Base-by-base conservation (phyloP, 108 stramenopile genomes). In the Nitzschia putrida region DNA sequence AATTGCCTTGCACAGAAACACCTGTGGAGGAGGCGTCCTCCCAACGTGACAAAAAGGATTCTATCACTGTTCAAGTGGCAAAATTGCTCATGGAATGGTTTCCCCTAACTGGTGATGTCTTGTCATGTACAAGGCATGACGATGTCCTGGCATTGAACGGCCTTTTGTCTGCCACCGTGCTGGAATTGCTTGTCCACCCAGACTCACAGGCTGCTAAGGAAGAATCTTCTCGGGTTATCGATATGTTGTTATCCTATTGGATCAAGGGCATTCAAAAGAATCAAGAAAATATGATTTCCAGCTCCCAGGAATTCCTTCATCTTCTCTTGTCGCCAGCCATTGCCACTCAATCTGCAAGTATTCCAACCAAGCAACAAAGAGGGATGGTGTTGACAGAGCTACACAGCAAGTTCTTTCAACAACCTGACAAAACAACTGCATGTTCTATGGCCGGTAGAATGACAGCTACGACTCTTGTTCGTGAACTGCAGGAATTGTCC, bases 361-460 rank as follows among this genome's bases (percentile, higher is more conserved):
- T 49, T 16, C 47, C 47, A 3, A 49, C 47, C 47, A 49, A 49
- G 18, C 47, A 60, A 60, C 37, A 26, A 3, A 5, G 58, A 40
- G 38, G 4, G 1, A 8, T 40, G 10, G 16, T 60, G 29, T 10
- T 60, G 29, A 10, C 25, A 37, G 49, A 45, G 53, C 25, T 60
- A n/a, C 12, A 49, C 45, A 20, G 45, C 14, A 20, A 58, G 5
- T 68, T 76, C 34, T 69, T 68, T 20, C 16, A 44, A 40, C 13
- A 24, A 8, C 24, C 43, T 2, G 38, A 74, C 51, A 21, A 7
- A 16, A n/a, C 34, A 47, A 18, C 61, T 8, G 57, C 66, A 16
- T 68, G 74, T 14, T 76, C 74, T 5, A 29, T 16, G 11, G 61
- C 67, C 21, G 74, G 68, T 14, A 47, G 74, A 42, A 76, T 54